phyloP scores from a whole-genome alignment of 805 yeast genomes.

The Suhomyces emberorum region DNA sequence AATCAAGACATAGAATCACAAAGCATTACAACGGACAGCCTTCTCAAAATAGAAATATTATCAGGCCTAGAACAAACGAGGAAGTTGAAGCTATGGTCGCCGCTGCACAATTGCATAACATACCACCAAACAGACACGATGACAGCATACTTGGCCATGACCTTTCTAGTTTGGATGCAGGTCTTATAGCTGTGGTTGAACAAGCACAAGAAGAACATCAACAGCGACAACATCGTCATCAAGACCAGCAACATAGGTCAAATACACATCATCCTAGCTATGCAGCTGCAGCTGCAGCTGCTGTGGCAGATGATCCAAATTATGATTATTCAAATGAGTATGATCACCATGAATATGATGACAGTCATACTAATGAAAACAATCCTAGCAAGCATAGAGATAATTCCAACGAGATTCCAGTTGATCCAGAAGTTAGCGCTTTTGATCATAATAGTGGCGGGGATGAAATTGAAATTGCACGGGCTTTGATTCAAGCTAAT shows the following conservation, averaged over 20 bases:
- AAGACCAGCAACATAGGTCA: conserved; percentile 4
- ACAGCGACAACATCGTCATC: conserved; percentile 15
- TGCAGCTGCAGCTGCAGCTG: conserved; percentile 37
- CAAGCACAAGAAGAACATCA: conserved; percentile 47
- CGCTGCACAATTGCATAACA: conserved; percentile 23
- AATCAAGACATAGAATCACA: conserved; percentile 1
- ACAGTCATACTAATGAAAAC: conserved; percentile 6
- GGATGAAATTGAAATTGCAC: conserved; percentile 61
- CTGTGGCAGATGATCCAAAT: conserved; percentile 19
- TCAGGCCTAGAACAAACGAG: conserved; percentile 16
- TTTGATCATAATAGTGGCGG: conserved; percentile 39
- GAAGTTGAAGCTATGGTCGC: conserved; percentile 37
- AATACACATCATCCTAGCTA: conserved; percentile 17
- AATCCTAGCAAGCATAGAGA: conserved; percentile 10
- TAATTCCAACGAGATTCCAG: conserved; percentile 39
- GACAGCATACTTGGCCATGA: conserved; percentile 38
- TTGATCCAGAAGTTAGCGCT: conserved; percentile 57
- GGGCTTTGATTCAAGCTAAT: conserved; percentile 62
- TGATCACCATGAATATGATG: conserved; percentile 9
- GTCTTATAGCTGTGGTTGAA: conserved; percentile 58
- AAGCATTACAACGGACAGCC: conserved; percentile 5
- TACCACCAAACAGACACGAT: conserved; percentile 24
- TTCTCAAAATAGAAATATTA: conserved; percentile 18
- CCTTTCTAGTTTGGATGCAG: conserved; percentile 41
- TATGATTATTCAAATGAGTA: conserved; percentile 16